phyloP scores from a whole-genome alignment of 2,329 filamentous ascomycete species.

The Pseudocercospora crystallina region DNA sequence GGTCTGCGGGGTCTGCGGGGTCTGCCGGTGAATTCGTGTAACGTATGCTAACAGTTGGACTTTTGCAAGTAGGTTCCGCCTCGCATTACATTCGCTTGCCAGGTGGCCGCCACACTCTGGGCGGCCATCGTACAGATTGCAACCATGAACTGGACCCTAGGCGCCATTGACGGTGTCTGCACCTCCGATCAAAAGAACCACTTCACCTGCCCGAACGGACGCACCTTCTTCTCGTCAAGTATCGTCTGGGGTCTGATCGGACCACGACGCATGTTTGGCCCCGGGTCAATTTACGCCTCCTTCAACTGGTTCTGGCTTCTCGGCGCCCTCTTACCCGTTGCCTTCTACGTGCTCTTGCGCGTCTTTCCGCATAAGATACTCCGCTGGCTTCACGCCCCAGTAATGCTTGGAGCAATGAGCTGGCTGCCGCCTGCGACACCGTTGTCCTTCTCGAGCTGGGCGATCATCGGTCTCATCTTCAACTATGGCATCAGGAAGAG shows the following conservation, averaged over 20 bases:
- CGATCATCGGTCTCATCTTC: constrained; percentile 79
- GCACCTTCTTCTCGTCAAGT: constrained; percentile 86
- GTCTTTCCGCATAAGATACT: constrained; percentile 18
- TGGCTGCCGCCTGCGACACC: constrained; percentile 84
- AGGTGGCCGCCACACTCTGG: constrained; percentile 72
- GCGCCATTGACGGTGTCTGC: constrained; percentile 73
- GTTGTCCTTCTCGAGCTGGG: constrained; percentile 86
- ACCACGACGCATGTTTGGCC: constrained; percentile 77
- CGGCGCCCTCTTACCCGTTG: constrained; percentile 71
- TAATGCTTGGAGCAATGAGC: constrained; percentile 76
- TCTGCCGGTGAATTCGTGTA: too few relatives aligned
- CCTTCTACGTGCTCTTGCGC: constrained; percentile 65
- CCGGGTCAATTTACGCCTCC: constrained; percentile 69
- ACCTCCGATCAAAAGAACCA: constrained; percentile 78
- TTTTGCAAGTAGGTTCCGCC: constrained; percentile 52
- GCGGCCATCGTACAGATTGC: constrained; percentile 79
- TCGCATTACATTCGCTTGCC: constrained; percentile 73
- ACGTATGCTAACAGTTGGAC: neutral
- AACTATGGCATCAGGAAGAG: constrained; percentile 72
- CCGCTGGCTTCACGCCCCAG: constrained; percentile 49
- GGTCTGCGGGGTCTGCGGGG: too few relatives aligned
- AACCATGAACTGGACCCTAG: constrained; percentile 89
- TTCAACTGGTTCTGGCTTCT: constrained; percentile 81
- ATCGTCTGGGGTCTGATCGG: constrained; percentile 87
- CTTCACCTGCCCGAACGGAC: constrained; percentile 82